Base-by-base conservation (phyloP, 768 basidiomycete species). In the Termitomyces sp. region DNA sequence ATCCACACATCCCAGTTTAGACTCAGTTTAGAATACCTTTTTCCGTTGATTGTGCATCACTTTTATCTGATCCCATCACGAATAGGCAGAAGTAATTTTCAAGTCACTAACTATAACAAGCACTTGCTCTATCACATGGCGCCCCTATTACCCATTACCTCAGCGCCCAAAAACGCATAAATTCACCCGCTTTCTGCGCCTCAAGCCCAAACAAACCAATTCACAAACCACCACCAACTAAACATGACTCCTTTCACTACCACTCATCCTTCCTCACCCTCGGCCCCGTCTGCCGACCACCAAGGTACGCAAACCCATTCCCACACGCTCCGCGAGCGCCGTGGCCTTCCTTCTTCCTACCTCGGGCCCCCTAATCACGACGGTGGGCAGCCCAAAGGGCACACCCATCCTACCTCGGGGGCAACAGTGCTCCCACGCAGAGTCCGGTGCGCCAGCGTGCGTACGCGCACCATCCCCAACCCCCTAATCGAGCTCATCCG, bases 331-430 rank as follows among this genome's bases (percentile, higher is more conserved):
- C 58, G 41, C 35, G 54, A 59, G 54, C 40, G 25, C 27, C 50
- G 53, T 56, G 58, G 47, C 23, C 42, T 59, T 31, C 32, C 48
- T 23, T 9, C 40, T 8, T 19, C 34, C 53, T n/a, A 41, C 17
- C 17, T 19, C 34, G 14, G 32, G 34, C 23, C 58, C 23, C 47
- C 47, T 42, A 59, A 59, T 44, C 5, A 5, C 16, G 27, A 5
- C 16, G 27, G 35, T 38, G 58, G 58, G 53, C 53, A 37, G 41
- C 47, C 48, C 16, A 29, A 59, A 53, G 58, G 42, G 49, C 58
- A 51, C 14, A 54, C 42, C 11, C 32, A 50, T 21, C 58, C 58
- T 31, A 31, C 32, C 16, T 47, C 34, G 5, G 41, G 37, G 14
- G 45, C 43, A n/a, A n/a, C n/a, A n/a, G n/a, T n/a, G 5, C 53